Conservation (phyloP, 2,329 filamentous ascomycete genomes). For the Teratosphaeria zuluensis region DNA sequence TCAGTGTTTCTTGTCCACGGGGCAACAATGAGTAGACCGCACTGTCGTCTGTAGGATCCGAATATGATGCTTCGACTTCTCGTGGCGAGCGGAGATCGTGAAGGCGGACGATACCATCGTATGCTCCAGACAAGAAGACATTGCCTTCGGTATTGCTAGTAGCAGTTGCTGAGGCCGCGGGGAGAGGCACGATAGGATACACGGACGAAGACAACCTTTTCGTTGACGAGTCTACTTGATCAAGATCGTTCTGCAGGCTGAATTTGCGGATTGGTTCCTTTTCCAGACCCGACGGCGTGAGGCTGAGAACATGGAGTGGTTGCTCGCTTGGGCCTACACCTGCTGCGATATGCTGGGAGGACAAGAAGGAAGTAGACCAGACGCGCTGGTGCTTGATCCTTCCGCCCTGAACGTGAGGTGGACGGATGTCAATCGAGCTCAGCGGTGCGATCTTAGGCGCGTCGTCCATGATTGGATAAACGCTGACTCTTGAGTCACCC, state of each 20-base stretch:
- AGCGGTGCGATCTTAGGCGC: slow-evolving; percentile 27
- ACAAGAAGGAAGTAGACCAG: slow-evolving; percentile 47
- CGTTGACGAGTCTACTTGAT: slow-evolving; percentile 15
- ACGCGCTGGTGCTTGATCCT: slow-evolving; percentile 17
- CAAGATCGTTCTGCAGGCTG: slow-evolving; percentile 22
- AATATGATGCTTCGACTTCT: slow-evolving; percentile 38
- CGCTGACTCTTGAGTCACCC: slow-evolving; percentile 31
- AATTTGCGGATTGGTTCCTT: slow-evolving; percentile 31
- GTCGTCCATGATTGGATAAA: slow-evolving; percentile 19
- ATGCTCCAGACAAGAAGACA: slow-evolving; percentile 51
- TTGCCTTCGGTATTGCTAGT: slow-evolving; percentile 31
- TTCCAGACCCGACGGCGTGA: slow-evolving; percentile 37
- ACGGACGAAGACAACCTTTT: slow-evolving; percentile 29
- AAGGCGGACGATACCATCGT: slow-evolving; percentile 48
- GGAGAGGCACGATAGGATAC: slow-evolving; percentile 37
- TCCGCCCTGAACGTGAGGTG: slow-evolving; percentile 1
- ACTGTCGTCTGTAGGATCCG: slow-evolving; percentile 48
- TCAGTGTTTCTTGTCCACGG: slow-evolving; percentile 46
- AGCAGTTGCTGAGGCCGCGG: slow-evolving; percentile 12
- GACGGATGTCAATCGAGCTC: slow-evolving; percentile 22
- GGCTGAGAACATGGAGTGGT: slow-evolving; percentile 40
- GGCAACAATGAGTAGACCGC: slow-evolving; percentile 50
- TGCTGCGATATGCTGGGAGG: slow-evolving; percentile 40
- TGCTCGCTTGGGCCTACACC: slow-evolving; percentile 37
- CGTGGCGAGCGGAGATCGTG: slow-evolving; percentile 50